A percentile compares a stretch with the other conserved stretches of the same genome.
These are phyloP conservation scores for Globisporangium megalacanthum DNA, from an alignment of 352 stramenopile genomes.

Conservation along the genomic window DNA sequence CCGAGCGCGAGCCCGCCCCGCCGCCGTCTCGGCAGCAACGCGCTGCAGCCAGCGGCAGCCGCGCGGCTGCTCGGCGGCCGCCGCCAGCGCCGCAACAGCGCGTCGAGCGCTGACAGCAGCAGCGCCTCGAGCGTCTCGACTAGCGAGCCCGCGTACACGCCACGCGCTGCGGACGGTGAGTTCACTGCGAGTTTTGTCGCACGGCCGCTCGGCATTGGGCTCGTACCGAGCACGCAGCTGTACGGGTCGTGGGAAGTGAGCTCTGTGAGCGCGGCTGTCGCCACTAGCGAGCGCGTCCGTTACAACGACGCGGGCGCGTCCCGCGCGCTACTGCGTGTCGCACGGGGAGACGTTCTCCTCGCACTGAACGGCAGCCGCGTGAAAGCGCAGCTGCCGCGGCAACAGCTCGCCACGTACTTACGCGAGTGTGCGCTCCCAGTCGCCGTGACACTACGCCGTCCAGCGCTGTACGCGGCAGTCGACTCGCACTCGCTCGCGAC, in stretches of 20 bases:
- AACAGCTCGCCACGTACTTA: conserved; percentile 38
- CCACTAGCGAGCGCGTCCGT: neutral
- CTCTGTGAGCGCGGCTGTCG: conserved; percentile 22
- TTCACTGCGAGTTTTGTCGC: conserved; percentile 60
- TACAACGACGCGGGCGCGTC: conserved; percentile 8
- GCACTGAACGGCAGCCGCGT: conserved; percentile 52
- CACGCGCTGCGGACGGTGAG: conserved; percentile 52
- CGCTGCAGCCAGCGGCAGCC: conserved; percentile 1
- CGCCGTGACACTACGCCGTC: conserved; percentile 61
- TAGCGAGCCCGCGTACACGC: conserved; percentile 26
- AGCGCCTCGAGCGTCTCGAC: neutral
- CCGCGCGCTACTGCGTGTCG: conserved; percentile 20
- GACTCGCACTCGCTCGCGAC: conserved; percentile 62
- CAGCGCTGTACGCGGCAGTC: conserved; percentile 47
- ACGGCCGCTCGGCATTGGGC: conserved; percentile 65
- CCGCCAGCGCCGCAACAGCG: neutral
- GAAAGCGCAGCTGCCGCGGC: conserved; percentile 42
- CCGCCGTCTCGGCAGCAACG: conserved; percentile 5
- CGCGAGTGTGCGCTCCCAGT: conserved; percentile 41
- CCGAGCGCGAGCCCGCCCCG: conserved; percentile 4
- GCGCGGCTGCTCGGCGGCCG: conserved; percentile 3
- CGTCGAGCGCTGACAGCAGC: neutral
- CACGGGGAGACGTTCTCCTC: conserved; percentile 54
- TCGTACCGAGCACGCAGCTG: conserved; percentile 75
- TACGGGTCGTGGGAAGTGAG: conserved; percentile 78